Evolutionary conservation across 83 land plant genomes (phyloP).

Genomic region (Thuja plicata): DNA sequence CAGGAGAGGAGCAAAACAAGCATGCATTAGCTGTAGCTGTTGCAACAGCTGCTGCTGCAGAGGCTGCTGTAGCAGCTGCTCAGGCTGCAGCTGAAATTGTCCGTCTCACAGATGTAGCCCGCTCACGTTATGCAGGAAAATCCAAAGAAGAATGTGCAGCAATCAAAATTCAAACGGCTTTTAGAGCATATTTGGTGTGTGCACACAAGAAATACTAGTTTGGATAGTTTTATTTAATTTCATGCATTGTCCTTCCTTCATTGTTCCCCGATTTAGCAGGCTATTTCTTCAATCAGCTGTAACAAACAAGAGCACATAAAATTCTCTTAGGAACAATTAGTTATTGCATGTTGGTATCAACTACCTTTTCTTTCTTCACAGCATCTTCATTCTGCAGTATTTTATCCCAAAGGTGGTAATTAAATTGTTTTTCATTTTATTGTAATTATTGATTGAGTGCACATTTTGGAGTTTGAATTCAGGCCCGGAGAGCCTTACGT

Average conservation of each 20-base stretch:
- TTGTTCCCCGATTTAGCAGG: neutral
- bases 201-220: neutral
- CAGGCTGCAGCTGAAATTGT: slow-evolving; percentile 85
- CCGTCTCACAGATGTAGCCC: slow-evolving; percentile 43
- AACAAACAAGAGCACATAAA: neutral
- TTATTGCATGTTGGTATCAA: neutral
- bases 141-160: slow-evolving; percentile 73
- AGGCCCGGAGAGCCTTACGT: slow-evolving; percentile 74
- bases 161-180: slow-evolving; percentile 80
- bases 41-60: slow-evolving; percentile 80
- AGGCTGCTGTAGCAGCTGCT: slow-evolving; percentile 82
- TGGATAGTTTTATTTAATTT: slow-evolving; percentile 4
- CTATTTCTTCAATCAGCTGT: neutral
- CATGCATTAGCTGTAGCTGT: slow-evolving; percentile 74
- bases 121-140: slow-evolving; percentile 36
- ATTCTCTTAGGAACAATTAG: neutral
- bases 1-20: slow-evolving; percentile 57
- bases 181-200: slow-evolving; percentile 81
- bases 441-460: neutral
- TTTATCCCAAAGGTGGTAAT: neutral
- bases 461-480: slow-evolving; percentile 2
- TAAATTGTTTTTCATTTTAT: neutral
- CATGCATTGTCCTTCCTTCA: neutral
- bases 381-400: neutral
- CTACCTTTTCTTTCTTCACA: neutral